A percentile compares a stretch with the other conserved stretches of the same genome.
These are phyloP conservation scores for Starmerella vaccinii DNA, from an alignment of 805 yeast genomes.

Conservation along the genomic window DNA sequence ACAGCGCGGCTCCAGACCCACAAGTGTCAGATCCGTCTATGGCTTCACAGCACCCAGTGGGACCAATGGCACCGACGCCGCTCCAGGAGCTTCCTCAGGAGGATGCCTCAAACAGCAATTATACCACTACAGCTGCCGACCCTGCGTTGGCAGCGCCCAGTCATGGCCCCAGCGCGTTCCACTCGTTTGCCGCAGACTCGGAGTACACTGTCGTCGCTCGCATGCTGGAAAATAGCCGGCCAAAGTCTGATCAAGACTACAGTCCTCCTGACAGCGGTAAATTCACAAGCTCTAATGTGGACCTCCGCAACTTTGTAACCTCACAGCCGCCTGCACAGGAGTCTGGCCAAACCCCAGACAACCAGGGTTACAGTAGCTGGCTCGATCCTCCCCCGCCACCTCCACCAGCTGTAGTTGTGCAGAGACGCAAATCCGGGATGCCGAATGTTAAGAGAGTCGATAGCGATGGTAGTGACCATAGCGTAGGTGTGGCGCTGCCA, in stretches of 20 bases:
- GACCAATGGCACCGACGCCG: not conserved
- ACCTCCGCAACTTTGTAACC: conserved; percentile 6
- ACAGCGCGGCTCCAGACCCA: too few species aligned
- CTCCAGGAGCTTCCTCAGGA: not conserved
- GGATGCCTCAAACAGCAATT: not conserved
- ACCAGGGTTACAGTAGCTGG: not conserved
- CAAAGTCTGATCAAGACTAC: not conserved
- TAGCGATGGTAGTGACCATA: conserved; percentile 4
- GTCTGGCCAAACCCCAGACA: not conserved
- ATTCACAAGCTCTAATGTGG: conserved; percentile 1
- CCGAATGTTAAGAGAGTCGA: not conserved
- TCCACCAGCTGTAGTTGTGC: conserved; percentile 2
- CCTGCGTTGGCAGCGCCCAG: not conserved
- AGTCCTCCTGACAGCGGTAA: not conserved
- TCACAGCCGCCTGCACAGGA: not conserved
- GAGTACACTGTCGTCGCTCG: conserved; percentile 4
- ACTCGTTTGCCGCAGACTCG: conserved; percentile 1
- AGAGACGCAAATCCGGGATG: not conserved
- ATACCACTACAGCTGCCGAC: not conserved
- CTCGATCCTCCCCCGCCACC: conserved; percentile 5
- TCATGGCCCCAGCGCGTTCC: not conserved
- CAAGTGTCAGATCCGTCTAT: not conserved
- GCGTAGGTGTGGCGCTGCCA: not conserved
- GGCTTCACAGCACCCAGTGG: not conserved
- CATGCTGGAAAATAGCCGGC: conserved; percentile 4